Percentiles rank a stretch among this genome's conserved stretches.
These are phyloP conservation scores for Ogataea hybrid DNA, from an alignment of 1,139 yeast genomes.

Conservation along the genomic window DNA sequence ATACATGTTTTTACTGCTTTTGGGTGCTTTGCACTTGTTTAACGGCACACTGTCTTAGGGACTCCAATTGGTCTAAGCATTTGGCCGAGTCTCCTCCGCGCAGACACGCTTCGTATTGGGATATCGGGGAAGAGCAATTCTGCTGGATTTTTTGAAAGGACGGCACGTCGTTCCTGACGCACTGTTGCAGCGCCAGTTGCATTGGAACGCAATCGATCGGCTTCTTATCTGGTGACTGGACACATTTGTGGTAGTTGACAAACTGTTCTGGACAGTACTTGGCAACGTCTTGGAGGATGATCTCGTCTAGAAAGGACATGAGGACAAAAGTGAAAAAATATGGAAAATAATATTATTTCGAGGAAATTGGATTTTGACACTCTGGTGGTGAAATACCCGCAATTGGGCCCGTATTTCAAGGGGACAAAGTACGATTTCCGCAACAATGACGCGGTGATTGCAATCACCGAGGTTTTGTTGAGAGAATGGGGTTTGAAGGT, in stretches of 20 bases:
- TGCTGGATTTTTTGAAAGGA: conserved; percentile 61
- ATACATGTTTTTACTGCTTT: background rate
- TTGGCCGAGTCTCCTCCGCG: conserved; percentile 24
- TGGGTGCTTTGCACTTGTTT: conserved; percentile 11
- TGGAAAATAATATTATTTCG: conserved; percentile 7
- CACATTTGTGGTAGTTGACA: conserved; percentile 62
- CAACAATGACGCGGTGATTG: conserved; percentile 22
- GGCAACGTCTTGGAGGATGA: conserved; percentile 59
- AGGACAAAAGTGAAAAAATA: background rate
- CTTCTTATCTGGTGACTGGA: conserved; percentile 45
- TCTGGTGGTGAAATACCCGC: conserved; percentile 16
- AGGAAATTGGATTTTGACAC: conserved; percentile 9
- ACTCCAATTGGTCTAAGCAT: conserved; percentile 24
- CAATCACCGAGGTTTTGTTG: conserved; percentile 22
- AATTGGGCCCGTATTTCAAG: conserved; percentile 10
- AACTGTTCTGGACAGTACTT: conserved; percentile 64
- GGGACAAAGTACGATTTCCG: conserved; percentile 19
- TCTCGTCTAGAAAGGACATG: conserved; percentile 50
- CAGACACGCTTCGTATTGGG: conserved; percentile 61
- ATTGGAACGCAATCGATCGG: conserved; percentile 44
- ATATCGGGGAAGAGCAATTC: conserved; percentile 53
- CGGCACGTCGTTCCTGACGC: conserved; percentile 61
- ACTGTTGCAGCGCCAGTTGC: conserved; percentile 51
- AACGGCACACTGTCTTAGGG: conserved; percentile 27
- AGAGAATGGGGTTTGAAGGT: conserved; percentile 19